Percentiles rank a stretch among this genome's conserved stretches.
Evolutionary conservation across 1,284 basidiomycete species (phyloP).

Genomic region (Moesziomyces sp.): DNA sequence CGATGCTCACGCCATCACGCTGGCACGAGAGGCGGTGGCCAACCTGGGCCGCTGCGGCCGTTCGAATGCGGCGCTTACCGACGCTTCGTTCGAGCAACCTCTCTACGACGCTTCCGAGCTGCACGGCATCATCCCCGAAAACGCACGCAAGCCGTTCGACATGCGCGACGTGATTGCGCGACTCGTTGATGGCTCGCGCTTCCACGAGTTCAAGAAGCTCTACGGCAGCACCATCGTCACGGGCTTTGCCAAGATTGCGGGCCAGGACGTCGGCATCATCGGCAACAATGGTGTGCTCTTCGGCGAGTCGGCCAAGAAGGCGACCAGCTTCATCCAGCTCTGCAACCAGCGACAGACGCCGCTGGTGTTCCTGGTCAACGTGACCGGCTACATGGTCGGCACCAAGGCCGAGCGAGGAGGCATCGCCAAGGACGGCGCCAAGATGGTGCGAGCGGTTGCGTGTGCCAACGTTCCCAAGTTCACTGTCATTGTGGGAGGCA

Average conservation of each 20-base stretch:
- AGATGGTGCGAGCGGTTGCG: slow-evolving; percentile 96
- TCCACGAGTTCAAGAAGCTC: slow-evolving; percentile 94
- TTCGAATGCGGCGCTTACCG: slow-evolving; percentile 14
- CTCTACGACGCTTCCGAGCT: slow-evolving; percentile 83
- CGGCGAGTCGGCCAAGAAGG: slow-evolving; percentile 90
- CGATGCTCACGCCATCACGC: slow-evolving; percentile 86
- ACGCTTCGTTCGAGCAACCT: slow-evolving; percentile 75
- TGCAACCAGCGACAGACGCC: slow-evolving; percentile 92
- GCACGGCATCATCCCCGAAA: slow-evolving; percentile 89
- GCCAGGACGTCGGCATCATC: slow-evolving; percentile 72
- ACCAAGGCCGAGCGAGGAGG: slow-evolving; percentile 93
- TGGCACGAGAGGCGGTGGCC: slow-evolving; percentile 82
- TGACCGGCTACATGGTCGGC: slow-evolving; percentile 91
- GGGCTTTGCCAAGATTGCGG: slow-evolving; percentile 71
- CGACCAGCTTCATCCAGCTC: slow-evolving; percentile 92
- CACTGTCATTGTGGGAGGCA: slow-evolving; percentile 92
- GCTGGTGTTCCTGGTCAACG: slow-evolving; percentile 91
- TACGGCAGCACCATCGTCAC: slow-evolving; percentile 90
- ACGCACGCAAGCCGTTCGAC: slow-evolving; percentile 86
- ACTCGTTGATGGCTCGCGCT: slow-evolving; percentile 87
- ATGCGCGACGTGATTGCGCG: slow-evolving; percentile 93
- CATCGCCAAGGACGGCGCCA: slow-evolving; percentile 95
- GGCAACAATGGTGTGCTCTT: slow-evolving; percentile 95
- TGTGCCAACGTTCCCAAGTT: slow-evolving; percentile 93
- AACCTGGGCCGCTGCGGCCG: slow-evolving; percentile 73